Evolutionary conservation across 768 basidiomycete species (phyloP).

Genomic region (Thelephora aurantiotincta): DNA sequence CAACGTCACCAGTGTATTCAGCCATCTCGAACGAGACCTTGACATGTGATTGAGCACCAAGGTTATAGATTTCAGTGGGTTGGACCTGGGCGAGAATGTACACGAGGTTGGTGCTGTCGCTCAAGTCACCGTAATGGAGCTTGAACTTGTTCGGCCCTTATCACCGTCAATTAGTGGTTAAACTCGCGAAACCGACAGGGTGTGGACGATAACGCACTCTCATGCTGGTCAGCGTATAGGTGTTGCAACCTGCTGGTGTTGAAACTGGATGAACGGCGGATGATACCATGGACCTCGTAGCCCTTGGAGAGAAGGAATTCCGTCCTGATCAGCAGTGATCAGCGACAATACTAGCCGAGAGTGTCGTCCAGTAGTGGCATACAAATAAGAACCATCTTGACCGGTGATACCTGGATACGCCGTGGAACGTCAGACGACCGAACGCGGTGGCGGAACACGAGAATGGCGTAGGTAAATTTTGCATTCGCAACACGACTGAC

Average conservation of each 20-base stretch:
- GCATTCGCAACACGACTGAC: conserved; percentile 23
- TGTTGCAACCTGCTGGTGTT: conserved; percentile 93
- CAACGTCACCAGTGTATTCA: conserved; percentile 96
- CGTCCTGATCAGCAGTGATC: conserved; percentile 31
- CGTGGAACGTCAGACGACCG: conserved; percentile 6
- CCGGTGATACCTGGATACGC: conserved; percentile 70
- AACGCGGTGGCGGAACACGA: conserved; percentile 2
- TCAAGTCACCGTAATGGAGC: conserved; percentile 84
- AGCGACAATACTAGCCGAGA: not conserved
- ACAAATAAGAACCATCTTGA: conserved; percentile 94
- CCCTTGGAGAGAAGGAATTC: conserved; percentile 79
- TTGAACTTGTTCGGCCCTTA: conserved; percentile 66
- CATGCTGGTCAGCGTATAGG: conserved; percentile 86
- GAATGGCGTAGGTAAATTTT: conserved; percentile 2
- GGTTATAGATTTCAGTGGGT: conserved; percentile 95
- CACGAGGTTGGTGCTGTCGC: conserved; percentile 94
- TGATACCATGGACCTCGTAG: conserved; percentile 90
- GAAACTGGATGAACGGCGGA: conserved; percentile 94
- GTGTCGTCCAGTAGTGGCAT: conserved; percentile 17
- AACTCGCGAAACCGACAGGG: not conserved
- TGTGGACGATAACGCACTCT: conserved; percentile 38
- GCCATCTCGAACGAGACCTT: conserved; percentile 99
- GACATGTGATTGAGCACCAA: conserved; percentile 96
- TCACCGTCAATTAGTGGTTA: conserved; percentile 11
- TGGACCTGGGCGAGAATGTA: conserved; percentile 92